Conservation (phyloP, 164 flowering plant genomes). For the Macadamia tetraphylla region DNA sequence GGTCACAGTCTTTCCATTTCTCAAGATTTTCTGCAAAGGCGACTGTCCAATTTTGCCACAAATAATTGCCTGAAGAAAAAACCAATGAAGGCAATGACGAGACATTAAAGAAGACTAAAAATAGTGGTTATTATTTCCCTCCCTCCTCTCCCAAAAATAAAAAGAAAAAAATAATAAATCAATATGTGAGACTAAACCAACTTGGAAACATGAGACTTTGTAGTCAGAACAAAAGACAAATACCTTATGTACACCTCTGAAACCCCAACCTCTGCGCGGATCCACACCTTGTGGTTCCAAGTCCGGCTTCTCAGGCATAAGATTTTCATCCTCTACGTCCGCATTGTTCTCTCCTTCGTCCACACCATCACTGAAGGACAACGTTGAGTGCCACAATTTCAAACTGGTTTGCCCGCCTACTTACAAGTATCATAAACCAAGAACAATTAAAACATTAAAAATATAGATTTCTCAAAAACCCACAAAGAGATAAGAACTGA, state of each 20-base stretch:
- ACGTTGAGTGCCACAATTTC: slow-evolving; percentile 42
- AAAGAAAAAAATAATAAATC: too few species aligned
- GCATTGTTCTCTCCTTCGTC: slow-evolving; percentile 20
- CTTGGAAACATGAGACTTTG: too few species aligned
- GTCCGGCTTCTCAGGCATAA: slow-evolving; percentile 42
- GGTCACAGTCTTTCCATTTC: slow-evolving; percentile 83
- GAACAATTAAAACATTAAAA: neutral
- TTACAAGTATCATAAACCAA: neutral
- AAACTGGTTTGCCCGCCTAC: slow-evolving; percentile 35
- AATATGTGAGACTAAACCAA: too few species aligned
- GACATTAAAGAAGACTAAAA: neutral
- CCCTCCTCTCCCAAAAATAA: too few species aligned
- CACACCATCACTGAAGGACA: slow-evolving; percentile 17
- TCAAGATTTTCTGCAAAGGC: slow-evolving; percentile 88
- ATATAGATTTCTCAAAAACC: neutral
- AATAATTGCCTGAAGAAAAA: slow-evolving; percentile 63
- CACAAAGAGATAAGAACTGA: neutral
- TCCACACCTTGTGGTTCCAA: slow-evolving; percentile 73
- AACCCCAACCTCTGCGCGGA: slow-evolving; percentile 84
- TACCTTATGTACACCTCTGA: slow-evolving; percentile 97
- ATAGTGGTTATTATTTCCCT: neutral
- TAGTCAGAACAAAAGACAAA: slow-evolving; percentile 14
- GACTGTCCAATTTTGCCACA: slow-evolving; percentile 90
- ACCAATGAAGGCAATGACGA: neutral
- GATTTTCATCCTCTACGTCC: slow-evolving; percentile 36